Base-by-base conservation (phyloP, 2,329 filamentous ascomycete genomes). In the Xylariaceae sp. region DNA sequence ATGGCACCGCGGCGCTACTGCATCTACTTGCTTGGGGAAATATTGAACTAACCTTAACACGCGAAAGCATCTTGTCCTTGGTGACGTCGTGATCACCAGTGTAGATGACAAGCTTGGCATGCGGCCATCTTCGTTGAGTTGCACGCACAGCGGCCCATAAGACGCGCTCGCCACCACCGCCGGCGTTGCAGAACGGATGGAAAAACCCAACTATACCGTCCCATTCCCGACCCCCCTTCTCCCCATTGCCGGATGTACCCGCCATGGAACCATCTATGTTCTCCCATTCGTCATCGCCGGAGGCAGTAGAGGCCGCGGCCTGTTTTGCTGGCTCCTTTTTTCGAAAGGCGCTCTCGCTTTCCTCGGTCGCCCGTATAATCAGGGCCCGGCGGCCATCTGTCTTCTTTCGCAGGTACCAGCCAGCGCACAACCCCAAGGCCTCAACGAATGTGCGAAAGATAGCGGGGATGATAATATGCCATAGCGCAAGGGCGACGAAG, bases 101-200 rank as follows among this genome's bases (percentile, higher is more conserved):
- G 70, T 99, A 99, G 29, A 99, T 89, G 11, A 94, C 83, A 65
- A 92, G 96, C 66, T 92, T 88, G 35, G 92, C 91, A 55, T 87
- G 88, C 2, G 93, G 94, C 86, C 91, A 97, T 61, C 88, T 84
- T 65, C 86, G 83, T 74, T 97, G 94, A 2, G 91, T 97, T 33
- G 93, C 91, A 55, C 91, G 85, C 56, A 99, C 90, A 9, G 94
- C 94, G 50, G 92, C 93, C 91, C 95, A 99, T 21, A 99, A 84
- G 36, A 99, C 94, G 70, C 94, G 82, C 75, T 99, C 94, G 58
- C 94, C 94, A 56, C 94, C 94, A 23, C 94, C 94, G 50, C 94
- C 94, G 44, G 94, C 94, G 76, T 99, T 97, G 74, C 94, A 97
- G 72, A 97, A 99, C 1, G 94, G 94, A 72, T 99, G 94, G 70